Evolutionary conservation across 208 protist genomes (phyloP), one percentile per base, ranked within the genome.

Genomic region (Crithidia brevicula): DNA sequence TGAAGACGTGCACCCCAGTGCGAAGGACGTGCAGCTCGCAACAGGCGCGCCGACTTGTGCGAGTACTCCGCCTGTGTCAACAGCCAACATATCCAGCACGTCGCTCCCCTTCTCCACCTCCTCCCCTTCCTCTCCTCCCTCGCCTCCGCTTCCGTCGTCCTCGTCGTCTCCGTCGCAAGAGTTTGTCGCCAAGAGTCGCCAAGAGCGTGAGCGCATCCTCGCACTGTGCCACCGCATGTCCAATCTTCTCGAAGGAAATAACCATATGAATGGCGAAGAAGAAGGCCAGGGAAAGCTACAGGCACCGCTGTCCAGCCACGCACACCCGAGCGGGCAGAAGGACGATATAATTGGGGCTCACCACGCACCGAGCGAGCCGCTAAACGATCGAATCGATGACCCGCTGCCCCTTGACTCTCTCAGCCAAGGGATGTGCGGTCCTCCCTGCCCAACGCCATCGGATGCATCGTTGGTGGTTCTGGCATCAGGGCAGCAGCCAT

Each of bases 391-490:
- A 7, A 13, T 40, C 36, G 36, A 40, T 7, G 43, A 43, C 36
- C 20, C 36, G 4, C 25, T 31, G 18, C 28, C 50, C 3, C 6
- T 69, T 13, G 28, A 33, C 7, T 65, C 63, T 11, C 67, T 83
- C 50, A 79, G 77, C 49, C 59, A 64, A 34, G 62, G 64, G 64
- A 54, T 83, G 28, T 64, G 67, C 4, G 67, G 77, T 49, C 64
- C 78, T 15, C 64, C 33, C 22, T 75, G 67, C 33, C 27, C 59
- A n/a, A 61, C 72, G 20, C 67, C 58, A 8, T 68, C 58, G 49
- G n/a, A 57, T 30, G 43, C 51, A 42, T 34, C 52, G n/a, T n/a
- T n/a, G n/a, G n/a, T n/a, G n/a, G n/a, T n/a, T n/a, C n/a, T n/a
- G n/a, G n/a, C 16, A 36, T 36, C 50, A 28, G 51, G 34, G 34